Base-by-base conservation (phyloP, 176 grass and related monocot genomes). In the Puya raimondii region DNA sequence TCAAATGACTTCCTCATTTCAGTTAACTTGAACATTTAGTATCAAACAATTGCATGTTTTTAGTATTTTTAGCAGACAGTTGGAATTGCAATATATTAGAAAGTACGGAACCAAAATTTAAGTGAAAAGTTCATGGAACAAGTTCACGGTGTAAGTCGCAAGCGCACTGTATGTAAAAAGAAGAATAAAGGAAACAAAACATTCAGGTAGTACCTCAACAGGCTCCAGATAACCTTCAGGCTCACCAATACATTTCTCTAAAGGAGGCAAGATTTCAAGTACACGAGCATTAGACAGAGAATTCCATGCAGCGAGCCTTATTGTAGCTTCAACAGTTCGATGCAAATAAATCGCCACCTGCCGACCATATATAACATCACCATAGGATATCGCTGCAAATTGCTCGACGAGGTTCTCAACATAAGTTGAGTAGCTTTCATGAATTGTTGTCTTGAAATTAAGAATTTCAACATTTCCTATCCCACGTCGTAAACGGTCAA, bases 331-430 rank as follows among this genome's bases (percentile, higher is more conserved):
- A 77, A 90, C 89, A 74, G 16, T 78, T 69, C 74, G 74, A 72
- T 93, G 89, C 63, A 97, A 78, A 86, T 97, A 97, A 88, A 90
- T 76, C 22, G 84, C 78, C 78, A 99, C 80, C 74, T 99, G 94
- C 65, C 94, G 84, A 69, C 84, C 94, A 80, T 84, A 93, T 52
- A 88, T 72, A 59, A 58, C 33, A 76, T 99, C 89, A 53, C 94
- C 94, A 78, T 85, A 99, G 58, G 94, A 93, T 50, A 90, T 81
- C 48, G 77, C 89, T 71, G 84, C 79, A 63, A 93, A 93, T 78
- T 97, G 94, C 57, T 93, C 94, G 49, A 84, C 72, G 16, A 90
- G 68, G 78, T 80, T 73, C 74, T 90, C 94, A 29, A 90, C 52
- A 80, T 93, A 97, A 88, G 94, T 92, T 67, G 78, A 80, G 64